Conservation (phyloP, 2,329 filamentous ascomycete species). For the Phyllosticta capitalensis region DNA sequence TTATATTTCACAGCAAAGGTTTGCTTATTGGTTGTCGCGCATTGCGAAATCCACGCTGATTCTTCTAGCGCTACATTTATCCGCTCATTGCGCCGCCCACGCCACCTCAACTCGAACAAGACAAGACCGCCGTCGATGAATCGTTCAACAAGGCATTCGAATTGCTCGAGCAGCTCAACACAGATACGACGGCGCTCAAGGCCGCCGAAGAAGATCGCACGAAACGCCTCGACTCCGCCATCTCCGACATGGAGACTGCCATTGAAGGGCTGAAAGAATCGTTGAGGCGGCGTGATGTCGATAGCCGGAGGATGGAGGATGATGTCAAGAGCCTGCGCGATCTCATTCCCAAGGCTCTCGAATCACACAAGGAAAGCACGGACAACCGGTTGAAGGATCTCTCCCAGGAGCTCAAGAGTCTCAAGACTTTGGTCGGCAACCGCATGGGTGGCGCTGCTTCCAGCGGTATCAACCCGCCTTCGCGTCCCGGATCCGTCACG, state of each 20-base stretch:
- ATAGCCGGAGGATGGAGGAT: constrained; percentile 74
- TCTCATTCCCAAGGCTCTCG: constrained; percentile 77
- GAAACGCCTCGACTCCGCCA: constrained; percentile 68
- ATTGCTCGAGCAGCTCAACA: constrained; percentile 81
- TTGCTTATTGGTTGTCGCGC: background rate
- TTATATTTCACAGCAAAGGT: constrained; percentile 83
- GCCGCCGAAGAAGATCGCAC: constrained; percentile 75
- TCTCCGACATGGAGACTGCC: constrained; percentile 76
- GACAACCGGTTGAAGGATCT: constrained; percentile 78
- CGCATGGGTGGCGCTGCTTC: constrained; percentile 33
- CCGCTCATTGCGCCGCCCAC: constrained; percentile 90
- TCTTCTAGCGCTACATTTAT: constrained; percentile 68
- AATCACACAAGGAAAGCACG: constrained; percentile 75
- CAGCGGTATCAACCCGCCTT: constrained; percentile 2
- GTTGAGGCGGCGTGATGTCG: constrained; percentile 74
- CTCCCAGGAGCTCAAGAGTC: constrained; percentile 75
- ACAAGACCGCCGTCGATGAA: constrained; percentile 86
- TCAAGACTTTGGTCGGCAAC: constrained; percentile 76
- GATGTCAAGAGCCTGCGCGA: constrained; percentile 78
- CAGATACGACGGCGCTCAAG: constrained; percentile 84
- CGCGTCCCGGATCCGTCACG: constrained; percentile 15
- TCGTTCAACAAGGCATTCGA: constrained; percentile 88
- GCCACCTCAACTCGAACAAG: constrained; percentile 83
- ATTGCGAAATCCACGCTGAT: constrained; percentile 12
- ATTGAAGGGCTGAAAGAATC: constrained; percentile 73